These are phyloP conservation scores for Xerocomus spinulosus DNA, from an alignment of 768 basidiomycete species.

Conservation along the genomic window DNA sequence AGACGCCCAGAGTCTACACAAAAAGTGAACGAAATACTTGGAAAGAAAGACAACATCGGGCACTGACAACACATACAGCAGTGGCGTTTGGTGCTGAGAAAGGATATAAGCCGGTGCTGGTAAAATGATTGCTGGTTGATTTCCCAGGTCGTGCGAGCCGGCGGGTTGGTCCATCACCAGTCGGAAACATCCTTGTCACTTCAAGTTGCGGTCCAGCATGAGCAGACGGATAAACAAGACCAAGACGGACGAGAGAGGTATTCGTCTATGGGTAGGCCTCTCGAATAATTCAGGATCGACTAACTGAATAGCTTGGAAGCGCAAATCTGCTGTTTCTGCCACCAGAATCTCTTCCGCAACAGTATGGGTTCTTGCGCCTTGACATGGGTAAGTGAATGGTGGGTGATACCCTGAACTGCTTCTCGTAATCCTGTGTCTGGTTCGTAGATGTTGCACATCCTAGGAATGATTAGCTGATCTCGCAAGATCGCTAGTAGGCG, in stretches of 20 bases:
- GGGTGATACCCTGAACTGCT: not conserved
- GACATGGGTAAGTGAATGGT: constrained; percentile 8
- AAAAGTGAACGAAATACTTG: not conserved
- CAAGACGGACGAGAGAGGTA: constrained; percentile 2
- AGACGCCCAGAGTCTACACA: not conserved
- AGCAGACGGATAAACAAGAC: constrained; percentile 1
- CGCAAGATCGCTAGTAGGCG: not conserved
- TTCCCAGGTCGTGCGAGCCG: constrained; percentile 14
- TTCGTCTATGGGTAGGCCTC: constrained; percentile 9
- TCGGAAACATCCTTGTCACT: not conserved
- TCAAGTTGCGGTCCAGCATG: constrained; percentile 6
- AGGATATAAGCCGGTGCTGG: constrained; percentile 1
- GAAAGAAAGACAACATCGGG: not conserved
- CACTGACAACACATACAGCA: too few relatives aligned
- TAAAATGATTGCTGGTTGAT: constrained; percentile 5
- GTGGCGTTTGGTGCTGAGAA: constrained; percentile 1
- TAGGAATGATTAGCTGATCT: constrained; percentile 1
- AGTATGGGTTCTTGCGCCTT: not conserved
- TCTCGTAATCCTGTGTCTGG: constrained; percentile 4
- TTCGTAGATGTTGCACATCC: not conserved
- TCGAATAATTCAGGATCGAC: constrained; percentile 23
- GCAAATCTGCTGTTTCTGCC: constrained; percentile 12
- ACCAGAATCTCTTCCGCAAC: constrained; percentile 5
- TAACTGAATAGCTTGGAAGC: constrained; percentile 18
- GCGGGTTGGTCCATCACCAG: constrained; percentile 6